Percentiles rank a stretch among this genome's conserved stretches.
Evolutionary conservation across 352 stramenopile species (phyloP).

Genomic region (Phytophthora macrochlamydospora): DNA sequence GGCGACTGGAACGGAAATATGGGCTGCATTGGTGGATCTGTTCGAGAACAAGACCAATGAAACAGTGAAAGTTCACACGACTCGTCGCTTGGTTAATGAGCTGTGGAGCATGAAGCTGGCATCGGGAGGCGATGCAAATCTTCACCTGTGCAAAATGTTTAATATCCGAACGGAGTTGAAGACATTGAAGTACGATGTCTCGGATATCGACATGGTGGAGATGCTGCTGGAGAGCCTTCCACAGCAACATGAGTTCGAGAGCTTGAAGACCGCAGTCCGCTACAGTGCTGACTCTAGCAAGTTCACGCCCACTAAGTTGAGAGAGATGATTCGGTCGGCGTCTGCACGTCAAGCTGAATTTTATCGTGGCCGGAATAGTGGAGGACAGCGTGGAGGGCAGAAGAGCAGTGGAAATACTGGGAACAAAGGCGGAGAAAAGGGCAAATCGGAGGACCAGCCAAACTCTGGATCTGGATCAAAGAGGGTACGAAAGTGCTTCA

Average conservation of each 20-base stretch:
- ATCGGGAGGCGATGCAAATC: constrained; percentile 4
- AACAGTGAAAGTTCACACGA: constrained; percentile 1
- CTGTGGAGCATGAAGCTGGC: not conserved
- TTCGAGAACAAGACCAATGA: constrained; percentile 8
- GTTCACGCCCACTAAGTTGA: not conserved
- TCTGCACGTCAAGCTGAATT: too few relatives aligned
- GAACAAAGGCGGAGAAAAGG: not conserved
- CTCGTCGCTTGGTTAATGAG: constrained; percentile 2
- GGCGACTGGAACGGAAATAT: constrained; percentile 18
- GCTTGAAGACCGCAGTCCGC: constrained; percentile 5
- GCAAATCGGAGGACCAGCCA: not conserved
- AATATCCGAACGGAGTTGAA: not conserved
- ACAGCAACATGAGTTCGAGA: not conserved
- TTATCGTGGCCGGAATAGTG: not conserved
- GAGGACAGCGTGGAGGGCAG: not conserved
- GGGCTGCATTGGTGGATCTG: not conserved
- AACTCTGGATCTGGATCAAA: not conserved
- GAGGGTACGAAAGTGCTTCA: not conserved
- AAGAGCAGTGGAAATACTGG: not conserved
- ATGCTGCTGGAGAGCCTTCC: constrained; percentile 14
- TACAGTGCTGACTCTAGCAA: not conserved
- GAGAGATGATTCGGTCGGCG: not conserved
- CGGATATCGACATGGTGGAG: constrained; percentile 2
- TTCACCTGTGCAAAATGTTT: constrained; percentile 15
- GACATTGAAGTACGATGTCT: constrained; percentile 2